Conservation (phyloP, 352 stramenopile species). For the Globisporangium spiculum region DNA sequence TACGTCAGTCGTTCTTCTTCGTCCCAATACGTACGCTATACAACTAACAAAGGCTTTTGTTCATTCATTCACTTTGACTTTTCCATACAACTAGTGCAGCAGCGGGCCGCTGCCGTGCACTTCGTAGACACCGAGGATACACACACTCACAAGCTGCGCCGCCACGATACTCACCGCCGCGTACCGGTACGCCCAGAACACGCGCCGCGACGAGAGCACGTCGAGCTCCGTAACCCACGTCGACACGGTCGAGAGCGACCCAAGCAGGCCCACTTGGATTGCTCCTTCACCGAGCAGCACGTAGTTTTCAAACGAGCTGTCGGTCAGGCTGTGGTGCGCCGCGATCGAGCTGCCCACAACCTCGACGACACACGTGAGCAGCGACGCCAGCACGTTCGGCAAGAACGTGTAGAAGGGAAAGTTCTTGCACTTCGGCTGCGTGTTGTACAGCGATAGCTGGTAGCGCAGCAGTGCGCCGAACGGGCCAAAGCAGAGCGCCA, state of each 20-base stretch:
- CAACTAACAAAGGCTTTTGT: background rate
- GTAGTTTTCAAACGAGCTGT: conserved; percentile 33
- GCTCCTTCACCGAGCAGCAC: conserved; percentile 44
- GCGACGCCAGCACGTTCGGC: conserved; percentile 55
- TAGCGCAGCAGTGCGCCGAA: conserved; percentile 59
- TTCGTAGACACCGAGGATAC: conserved; percentile 50
- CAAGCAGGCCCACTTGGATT: conserved; percentile 49
- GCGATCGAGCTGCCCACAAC: conserved; percentile 35
- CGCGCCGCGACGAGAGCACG: conserved; percentile 35
- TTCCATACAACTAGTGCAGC: conserved; percentile 17
- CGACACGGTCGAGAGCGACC: conserved; percentile 70
- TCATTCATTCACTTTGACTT: background rate
- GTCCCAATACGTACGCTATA: background rate
- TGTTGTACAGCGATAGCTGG: conserved; percentile 55
- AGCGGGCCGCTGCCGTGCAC: conserved; percentile 39
- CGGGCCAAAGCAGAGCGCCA: conserved; percentile 53
- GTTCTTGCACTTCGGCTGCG: conserved; percentile 38
- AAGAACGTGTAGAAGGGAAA: conserved; percentile 67
- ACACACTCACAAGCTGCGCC: conserved; percentile 53
- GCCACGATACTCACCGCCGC: conserved; percentile 43
- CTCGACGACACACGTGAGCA: conserved; percentile 42
- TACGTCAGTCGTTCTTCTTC: background rate
- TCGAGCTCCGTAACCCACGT: conserved; percentile 68
- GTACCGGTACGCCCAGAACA: conserved; percentile 57
- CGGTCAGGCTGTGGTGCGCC: conserved; percentile 21